These are phyloP conservation scores for Phaffomyces antillensis DNA, from an alignment of 805 yeast genomes.

Conservation along the genomic window DNA sequence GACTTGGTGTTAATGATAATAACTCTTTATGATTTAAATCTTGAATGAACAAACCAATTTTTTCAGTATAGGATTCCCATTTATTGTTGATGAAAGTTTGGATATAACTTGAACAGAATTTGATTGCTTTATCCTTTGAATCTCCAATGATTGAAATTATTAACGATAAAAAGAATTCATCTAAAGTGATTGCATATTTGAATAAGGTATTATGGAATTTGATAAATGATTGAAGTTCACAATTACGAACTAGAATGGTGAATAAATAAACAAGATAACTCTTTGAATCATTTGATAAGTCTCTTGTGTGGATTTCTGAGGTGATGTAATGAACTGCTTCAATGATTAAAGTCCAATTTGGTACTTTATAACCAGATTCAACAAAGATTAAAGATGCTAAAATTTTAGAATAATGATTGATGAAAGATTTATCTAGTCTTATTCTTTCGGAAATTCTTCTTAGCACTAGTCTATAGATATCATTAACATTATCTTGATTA, in stretches of 20 bases:
- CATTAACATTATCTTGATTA: slow-evolving; percentile 37
- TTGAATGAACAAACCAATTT: slow-evolving; percentile 36
- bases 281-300: slow-evolving; percentile 2
- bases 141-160: slow-evolving; percentile 38
- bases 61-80: slow-evolving; percentile 31
- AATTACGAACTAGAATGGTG: slow-evolving; percentile 47
- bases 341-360: slow-evolving; percentile 38
- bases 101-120: slow-evolving; percentile 37
- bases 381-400: slow-evolving; percentile 49
- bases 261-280: slow-evolving; percentile 36
- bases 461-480: slow-evolving; percentile 34
- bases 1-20: slow-evolving; percentile 9
- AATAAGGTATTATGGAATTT: slow-evolving; percentile 39
- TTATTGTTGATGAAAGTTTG: slow-evolving; percentile 40
- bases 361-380: slow-evolving; percentile 61
- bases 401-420: slow-evolving; percentile 24
- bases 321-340: slow-evolving; percentile 17
- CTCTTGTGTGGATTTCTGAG: neutral
- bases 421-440: slow-evolving; percentile 8
- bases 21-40: slow-evolving; percentile 26
- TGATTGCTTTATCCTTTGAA: slow-evolving; percentile 37
- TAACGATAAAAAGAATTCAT: slow-evolving; percentile 36
- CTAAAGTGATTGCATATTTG: slow-evolving; percentile 30
- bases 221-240: slow-evolving; percentile 40
- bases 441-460: slow-evolving; percentile 16